phyloP scores from a whole-genome alignment of 1,284 basidiomycete species.

The Phlebopus sp. region DNA sequence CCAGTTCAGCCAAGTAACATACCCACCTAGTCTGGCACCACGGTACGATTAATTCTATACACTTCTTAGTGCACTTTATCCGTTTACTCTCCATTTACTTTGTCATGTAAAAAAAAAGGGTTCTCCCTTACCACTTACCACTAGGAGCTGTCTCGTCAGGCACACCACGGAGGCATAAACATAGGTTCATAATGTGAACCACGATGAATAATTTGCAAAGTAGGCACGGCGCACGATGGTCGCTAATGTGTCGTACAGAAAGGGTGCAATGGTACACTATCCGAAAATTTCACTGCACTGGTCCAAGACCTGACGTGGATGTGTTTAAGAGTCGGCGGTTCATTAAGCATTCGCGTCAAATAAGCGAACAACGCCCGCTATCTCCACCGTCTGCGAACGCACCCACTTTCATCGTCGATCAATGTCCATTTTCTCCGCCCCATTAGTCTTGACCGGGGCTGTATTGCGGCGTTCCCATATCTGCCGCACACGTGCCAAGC shows the following conservation, averaged over 20 bases:
- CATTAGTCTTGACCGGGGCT: slow-evolving; percentile 17
- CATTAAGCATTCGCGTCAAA: slow-evolving; percentile 14
- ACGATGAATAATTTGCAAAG: too few relatives aligned
- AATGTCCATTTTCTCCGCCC: slow-evolving; percentile 26
- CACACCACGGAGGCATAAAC: too few relatives aligned
- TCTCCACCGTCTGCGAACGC: slow-evolving; percentile 21
- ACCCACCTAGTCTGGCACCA: too few relatives aligned
- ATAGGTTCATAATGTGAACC: too few relatives aligned
- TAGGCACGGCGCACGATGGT: neutral
- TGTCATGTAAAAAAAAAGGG: too few relatives aligned
- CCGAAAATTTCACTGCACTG: slow-evolving; percentile 6
- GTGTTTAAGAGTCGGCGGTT: slow-evolving; percentile 5
- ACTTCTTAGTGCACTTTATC: too few relatives aligned
- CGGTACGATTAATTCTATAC: too few relatives aligned
- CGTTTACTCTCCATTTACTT: too few relatives aligned
- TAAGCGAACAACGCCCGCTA: slow-evolving; percentile 26
- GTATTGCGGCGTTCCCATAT: slow-evolving; percentile 65
- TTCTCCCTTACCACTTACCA: too few relatives aligned
- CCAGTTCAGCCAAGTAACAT: slow-evolving; percentile 13
- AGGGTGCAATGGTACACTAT: slow-evolving; percentile 17
- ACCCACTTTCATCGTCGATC: slow-evolving; percentile 26
- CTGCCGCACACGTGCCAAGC: slow-evolving; percentile 35
- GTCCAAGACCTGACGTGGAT: neutral
- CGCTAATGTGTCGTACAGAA: slow-evolving; percentile 15
- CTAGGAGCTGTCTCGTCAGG: too few relatives aligned